Base-by-base conservation (phyloP, 2,329 filamentous ascomycete genomes). In the Nemania bipapillata region DNA sequence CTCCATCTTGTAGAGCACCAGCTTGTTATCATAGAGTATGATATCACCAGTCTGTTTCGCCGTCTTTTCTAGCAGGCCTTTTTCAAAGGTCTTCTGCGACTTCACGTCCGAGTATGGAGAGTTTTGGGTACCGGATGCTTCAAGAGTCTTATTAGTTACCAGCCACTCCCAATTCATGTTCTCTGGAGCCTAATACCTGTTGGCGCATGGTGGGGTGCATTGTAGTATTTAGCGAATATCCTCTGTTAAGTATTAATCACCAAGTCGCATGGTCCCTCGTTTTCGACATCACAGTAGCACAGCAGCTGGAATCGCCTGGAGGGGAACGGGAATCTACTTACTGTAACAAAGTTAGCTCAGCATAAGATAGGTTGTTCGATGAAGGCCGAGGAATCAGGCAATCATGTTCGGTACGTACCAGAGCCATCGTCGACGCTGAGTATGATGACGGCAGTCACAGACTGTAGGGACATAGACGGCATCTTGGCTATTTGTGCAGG, bases 1-100 rank as follows among this genome's bases (percentile, higher is more conserved):
- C 85, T 99, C 96, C 84, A 92, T 92, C 89, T 99, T 99, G 86
- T 97, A 99, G 60, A 98, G 91, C 63, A 98, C 93, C 70, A 99
- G 91, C 77, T 93, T 90, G 83, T 96, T 96, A 83, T 99, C 96
- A 83, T 97, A 98, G 64, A 99, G 89, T 75, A 99, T 96, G 76
- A 99, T 96, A 83, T 98, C 96, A 75, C 92, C 93, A 15, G 89
- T 94, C 83, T 96, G 93, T 86, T 98, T 99, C 74, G 92, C 91
- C 17, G 96, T 98, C 87, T 99, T 98, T 77, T 97, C 91, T 68
- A 97, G 84, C 45, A 99, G 87, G 5, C 94, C 96, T 84, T 97
- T 97, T 82, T 99, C 96, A 78, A 99, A 99, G 1, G 92, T 88
- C 81, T 96, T 97, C 83, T 99, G 96, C 75, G 96, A 90, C 85